Evolutionary conservation across 208 protist genomes (phyloP), one percentile per base, ranked within the genome.

Genomic region (Herpetomonas samuelpessoai): DNA sequence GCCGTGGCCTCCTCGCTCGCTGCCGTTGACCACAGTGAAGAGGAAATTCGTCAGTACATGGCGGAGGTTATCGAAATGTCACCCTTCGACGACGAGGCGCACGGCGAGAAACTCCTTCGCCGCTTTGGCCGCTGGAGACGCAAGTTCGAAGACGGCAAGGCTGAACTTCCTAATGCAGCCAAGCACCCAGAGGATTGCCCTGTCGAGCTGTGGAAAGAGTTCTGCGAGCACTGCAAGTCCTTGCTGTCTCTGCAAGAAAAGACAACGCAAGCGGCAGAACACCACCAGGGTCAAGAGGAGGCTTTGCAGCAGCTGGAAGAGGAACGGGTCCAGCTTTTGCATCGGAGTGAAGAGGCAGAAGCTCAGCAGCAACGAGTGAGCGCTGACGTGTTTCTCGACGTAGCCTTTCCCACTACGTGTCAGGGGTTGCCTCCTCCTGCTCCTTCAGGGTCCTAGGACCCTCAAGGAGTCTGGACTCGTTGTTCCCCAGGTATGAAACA

Each of bases 41-140:
- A 81, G 4, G 62, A 86, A 46, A 72, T 79, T 48, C 62, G 57
- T 1, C 29, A 26, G 24, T 76, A 79, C 56, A 55, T 69, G n/a
- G 57, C 41, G 3, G 35, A 57, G 3, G 68, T 83, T 49, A 67
- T 71, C 2, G 22, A 57, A 10, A 49, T 55, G 14, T 38, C 63
- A n/a, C 90, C 90, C 1, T 96, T 96, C 65, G 53, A 54, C 30
- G 87, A 88, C 48, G 47, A 35, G 4, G 65, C 67, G 14, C 65
- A 67, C 27, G 83, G 82, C 0, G 90, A 93, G 44, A 84, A 70
- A 61, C 57, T 96, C 46, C 73, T 85, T 48, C 80, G 82, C 49
- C 83, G 86, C 53, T 83, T 93, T 56, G 71, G 59, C 6, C 72
- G 78, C n/a, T 90, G 81, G 83, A 75, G 75, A 50, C 69, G 61